A percentile compares a stretch with the other conserved stretches of the same genome.
Conservation (phyloP, 345 rosid genomes). For the Lumnitzera littorea region DNA sequence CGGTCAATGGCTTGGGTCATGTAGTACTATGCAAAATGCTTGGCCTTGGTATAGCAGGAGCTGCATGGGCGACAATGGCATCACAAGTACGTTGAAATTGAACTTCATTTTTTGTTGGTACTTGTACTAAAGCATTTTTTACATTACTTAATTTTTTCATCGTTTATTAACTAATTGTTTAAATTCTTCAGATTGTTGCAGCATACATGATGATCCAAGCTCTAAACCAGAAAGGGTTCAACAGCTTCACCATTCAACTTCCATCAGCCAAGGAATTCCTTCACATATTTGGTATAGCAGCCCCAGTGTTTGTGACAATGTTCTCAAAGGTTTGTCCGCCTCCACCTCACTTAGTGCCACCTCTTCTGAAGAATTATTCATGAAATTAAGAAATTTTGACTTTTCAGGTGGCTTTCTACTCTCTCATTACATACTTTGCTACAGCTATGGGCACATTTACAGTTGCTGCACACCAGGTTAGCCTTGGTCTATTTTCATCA, state of each 20-base stretch:
- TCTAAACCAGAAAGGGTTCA: slow-evolving; percentile 70
- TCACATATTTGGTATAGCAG: slow-evolving; percentile 54
- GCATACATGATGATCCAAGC: slow-evolving; percentile 83
- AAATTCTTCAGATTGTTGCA: slow-evolving; percentile 56
- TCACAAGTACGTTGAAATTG: slow-evolving; percentile 53
- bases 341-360: not conserved
- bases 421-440: slow-evolving; percentile 69
- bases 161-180: slow-evolving; percentile 1
- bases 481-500: not conserved
- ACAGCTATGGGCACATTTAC: slow-evolving; percentile 74
- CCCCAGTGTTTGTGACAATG: slow-evolving; percentile 59
- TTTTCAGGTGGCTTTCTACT: slow-evolving; percentile 67
- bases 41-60: slow-evolving; percentile 87
- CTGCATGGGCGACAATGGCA: slow-evolving; percentile 86
- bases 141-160: not conserved
- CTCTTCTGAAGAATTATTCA: not conserved
- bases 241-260: slow-evolving; percentile 46
- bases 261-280: slow-evolving; percentile 59
- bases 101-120: not conserved
- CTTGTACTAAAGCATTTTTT: too few species aligned
- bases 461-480: slow-evolving; percentile 93
- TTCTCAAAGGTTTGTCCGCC: slow-evolving; percentile 42
- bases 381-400: slow-evolving; percentile 15
- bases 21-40: slow-evolving; percentile 64
- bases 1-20: slow-evolving; percentile 74